Evolutionary conservation across 768 basidiomycete species (phyloP), one percentile per base, ranked within the genome.

Genomic region (Phylloporus scabripes): DNA sequence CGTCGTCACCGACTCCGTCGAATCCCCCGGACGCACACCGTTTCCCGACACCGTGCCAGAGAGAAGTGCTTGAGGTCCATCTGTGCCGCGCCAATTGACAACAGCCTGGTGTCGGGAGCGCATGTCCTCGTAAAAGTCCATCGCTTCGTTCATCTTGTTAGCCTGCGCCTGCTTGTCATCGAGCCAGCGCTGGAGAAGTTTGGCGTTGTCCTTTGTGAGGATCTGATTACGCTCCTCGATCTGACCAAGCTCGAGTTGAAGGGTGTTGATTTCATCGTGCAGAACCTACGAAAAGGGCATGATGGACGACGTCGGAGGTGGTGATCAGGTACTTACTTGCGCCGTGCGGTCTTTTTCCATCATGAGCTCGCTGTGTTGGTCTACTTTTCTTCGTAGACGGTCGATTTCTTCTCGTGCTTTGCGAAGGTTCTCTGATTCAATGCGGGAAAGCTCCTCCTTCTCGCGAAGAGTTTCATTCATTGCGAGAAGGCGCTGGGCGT

Each of bases 391-490:
- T 50, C 80, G 74, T 36, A 93, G 69, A 32, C 75, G 67, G 4
- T 77, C 75, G 44, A 90, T 76, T 59, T 95, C 90, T 39, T 93
- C 90, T 52, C 80, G 76, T 12, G 83, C 67, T 58, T 85, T 86
- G 51, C 92, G 74, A 23, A 93, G 71, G 57, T 79, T 82, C 63
- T 96, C 93, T 2, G 85, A 76, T 52, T 94, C 85, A 34, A 87
- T 76, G 51, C 92, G 78, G 4, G 87, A 81, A 29, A 86, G 65
- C 56, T 97, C 94, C 62, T 97, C 94, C 67, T 92, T 87, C 67
- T 94, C 93, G 43, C 92, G 83, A 7, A 98, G 75, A 1, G 91
- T 92, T 68, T 99, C 96, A 52, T 91, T 94, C 85, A 99, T 92
- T 4, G 87, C 79, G 12, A 99, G 75, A 7, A 95, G 79, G 33